phyloP scores from a whole-genome alignment of 345 rosid genomes.

The Eucalyptus coolabah region DNA sequence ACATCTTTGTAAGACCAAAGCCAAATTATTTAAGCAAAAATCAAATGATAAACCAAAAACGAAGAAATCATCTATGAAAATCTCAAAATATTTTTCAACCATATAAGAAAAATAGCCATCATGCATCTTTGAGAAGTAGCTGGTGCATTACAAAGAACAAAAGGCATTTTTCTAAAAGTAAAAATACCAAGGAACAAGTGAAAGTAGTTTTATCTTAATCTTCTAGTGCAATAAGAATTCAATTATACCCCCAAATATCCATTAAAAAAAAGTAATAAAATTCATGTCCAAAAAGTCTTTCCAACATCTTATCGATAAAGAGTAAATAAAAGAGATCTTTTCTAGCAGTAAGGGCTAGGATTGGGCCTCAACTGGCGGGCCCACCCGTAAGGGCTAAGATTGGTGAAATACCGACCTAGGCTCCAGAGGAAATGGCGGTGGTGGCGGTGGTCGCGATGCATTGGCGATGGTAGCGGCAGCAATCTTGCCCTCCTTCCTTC shows the following conservation, averaged over 20 bases:
- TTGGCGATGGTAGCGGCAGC: rapidly evolving
- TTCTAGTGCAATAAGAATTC: not conserved
- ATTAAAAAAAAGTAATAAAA: too few species aligned
- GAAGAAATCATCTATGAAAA: too few species aligned
- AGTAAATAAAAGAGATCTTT: too few species aligned
- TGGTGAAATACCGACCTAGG: too few species aligned
- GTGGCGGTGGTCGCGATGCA: too few species aligned
- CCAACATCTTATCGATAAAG: too few species aligned
- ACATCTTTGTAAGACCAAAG: not conserved
- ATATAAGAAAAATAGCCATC: not conserved
- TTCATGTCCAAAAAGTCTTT: too few species aligned
- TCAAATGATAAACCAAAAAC: not conserved
- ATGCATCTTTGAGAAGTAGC: not conserved
- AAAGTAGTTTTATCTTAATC: not conserved
- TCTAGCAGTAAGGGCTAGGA: too few species aligned
- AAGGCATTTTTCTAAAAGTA: not conserved
- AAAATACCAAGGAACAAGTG: not conserved
- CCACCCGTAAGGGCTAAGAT: too few species aligned
- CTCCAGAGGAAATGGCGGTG: rapidly evolving
- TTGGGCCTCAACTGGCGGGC: too few species aligned
- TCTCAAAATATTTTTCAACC: not conserved
- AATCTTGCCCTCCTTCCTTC: too few species aligned
- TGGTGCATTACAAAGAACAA: not conserved
- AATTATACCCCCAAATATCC: too few species aligned
- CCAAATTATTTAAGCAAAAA: not conserved